Evolutionary conservation across 495 filamentous ascomycete species (phyloP).

Genomic region (Xylaria sp.): DNA sequence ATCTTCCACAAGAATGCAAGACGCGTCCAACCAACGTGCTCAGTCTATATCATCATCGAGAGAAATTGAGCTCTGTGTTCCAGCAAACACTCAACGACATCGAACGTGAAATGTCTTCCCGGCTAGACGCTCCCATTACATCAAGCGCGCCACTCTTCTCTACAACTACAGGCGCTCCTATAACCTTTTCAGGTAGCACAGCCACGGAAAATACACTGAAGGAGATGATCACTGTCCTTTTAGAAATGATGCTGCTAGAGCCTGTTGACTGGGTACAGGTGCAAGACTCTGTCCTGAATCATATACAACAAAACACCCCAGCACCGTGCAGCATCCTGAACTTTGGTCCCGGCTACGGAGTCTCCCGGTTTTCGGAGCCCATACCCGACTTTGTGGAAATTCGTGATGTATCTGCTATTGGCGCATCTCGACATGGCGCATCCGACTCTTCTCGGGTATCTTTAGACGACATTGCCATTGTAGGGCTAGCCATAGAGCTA

Average conservation of each 20-base stretch:
- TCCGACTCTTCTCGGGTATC: neutral
- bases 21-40: constrained; percentile 25
- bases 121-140: neutral
- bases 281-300: constrained; percentile 18
- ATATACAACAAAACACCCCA: neutral
- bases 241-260: constrained; percentile 24
- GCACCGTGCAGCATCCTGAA: neutral
- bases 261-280: constrained; percentile 25
- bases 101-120: constrained; percentile 18
- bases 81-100: constrained; percentile 8
- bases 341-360: neutral
- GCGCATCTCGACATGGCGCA: neutral
- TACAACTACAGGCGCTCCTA: neutral
- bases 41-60: constrained; percentile 22
- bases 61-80: constrained; percentile 10
- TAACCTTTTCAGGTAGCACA: neutral
- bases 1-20: constrained; percentile 16
- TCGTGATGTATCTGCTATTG: neutral
- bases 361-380: neutral
- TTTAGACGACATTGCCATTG: neutral
- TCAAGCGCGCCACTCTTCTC: constrained; percentile 1
- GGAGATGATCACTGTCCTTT: neutral
- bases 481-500: neutral
- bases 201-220: neutral
- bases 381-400: neutral